Evolutionary conservation across 1,284 basidiomycete species (phyloP), one percentile per base, ranked within the genome.

Genomic region (Bjerkandera adusta): DNA sequence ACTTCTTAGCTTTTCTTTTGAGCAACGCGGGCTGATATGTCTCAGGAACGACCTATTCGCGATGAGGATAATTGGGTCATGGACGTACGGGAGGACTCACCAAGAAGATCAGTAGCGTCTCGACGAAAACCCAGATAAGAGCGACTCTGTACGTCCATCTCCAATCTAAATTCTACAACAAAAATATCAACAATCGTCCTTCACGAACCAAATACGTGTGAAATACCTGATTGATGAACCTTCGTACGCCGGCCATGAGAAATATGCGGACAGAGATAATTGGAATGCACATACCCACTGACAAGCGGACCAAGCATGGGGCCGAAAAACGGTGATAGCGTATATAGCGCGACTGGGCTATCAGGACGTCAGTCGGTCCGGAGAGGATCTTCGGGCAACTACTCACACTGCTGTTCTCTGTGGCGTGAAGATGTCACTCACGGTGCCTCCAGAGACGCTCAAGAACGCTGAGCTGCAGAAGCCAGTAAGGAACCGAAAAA

Each of bases 311-410:
- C 89, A 6, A 81, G 48, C 1, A 85, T 75, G 13, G 88, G 86
- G 1, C 89, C 87, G 18, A 88, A 70, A 61, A 91, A 92, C 0
- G 86, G 85, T 1, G 75, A 75, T 26, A 81, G 65, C 0, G 84
- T 84, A 57, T 85, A 91, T 1, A 90, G 56, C 2, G 85, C 82
- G 85, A 92, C 89, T 0, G 89, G 89, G 43, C 84, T 88, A 53
- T 3, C 16, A 34, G 16, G 5, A 4, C 5, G 37, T 45, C 4
- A 16, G 16, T 34, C 4, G 26, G 38, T 30, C 21, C n/a, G 11
- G 30, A 22, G 20, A 34, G 22, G 4, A 51, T 43, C 8, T 21
- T 7, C n/a, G 3, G 8, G 32, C 41, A 35, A 2, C 35, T 35
- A 71, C 83, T 54, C 57, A 89, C 80, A 72, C 82, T 38, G 79